phyloP scores from a whole-genome alignment of 352 stramenopile species.

The Phytophthora multivora region DNA sequence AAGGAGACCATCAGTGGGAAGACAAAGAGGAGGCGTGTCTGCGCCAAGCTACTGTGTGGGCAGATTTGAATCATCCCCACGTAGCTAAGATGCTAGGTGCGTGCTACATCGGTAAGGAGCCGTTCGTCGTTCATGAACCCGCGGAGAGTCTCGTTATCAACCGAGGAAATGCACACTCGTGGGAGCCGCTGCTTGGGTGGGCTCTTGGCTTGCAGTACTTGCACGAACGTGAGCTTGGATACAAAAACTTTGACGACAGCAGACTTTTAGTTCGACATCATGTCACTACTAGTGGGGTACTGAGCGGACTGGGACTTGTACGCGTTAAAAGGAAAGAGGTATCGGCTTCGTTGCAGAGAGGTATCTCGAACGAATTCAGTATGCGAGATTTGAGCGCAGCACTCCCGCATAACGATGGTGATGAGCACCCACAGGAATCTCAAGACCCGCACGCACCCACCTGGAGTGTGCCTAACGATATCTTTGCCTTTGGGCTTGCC shows the following conservation, averaged over 20 bases:
- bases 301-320: slow-evolving; percentile 28
- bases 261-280: slow-evolving; percentile 21
- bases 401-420: not conserved
- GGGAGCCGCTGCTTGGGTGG: slow-evolving; percentile 30
- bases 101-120: slow-evolving; percentile 31
- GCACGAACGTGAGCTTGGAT: slow-evolving; percentile 34
- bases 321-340: slow-evolving; percentile 18
- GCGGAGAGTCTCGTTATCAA: slow-evolving; percentile 18
- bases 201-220: slow-evolving; percentile 36
- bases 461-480: slow-evolving; percentile 30
- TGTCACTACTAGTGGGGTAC: slow-evolving; percentile 23
- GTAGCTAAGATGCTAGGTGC: slow-evolving; percentile 32
- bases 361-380: slow-evolving; percentile 21
- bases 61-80: slow-evolving; percentile 36
- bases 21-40: slow-evolving; percentile 32
- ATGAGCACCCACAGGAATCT: not conserved
- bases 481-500: slow-evolving; percentile 27
- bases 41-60: slow-evolving; percentile 27
- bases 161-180: slow-evolving; percentile 21
- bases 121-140: slow-evolving; percentile 32
- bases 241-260: slow-evolving; percentile 29
- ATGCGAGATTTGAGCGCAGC: slow-evolving; percentile 9
- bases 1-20: slow-evolving; percentile 16
- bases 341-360: slow-evolving; percentile 18
- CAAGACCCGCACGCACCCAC: not conserved